Conservation (phyloP, 495 filamentous ascomycete genomes). For the Trichocladium uniseriatum region DNA sequence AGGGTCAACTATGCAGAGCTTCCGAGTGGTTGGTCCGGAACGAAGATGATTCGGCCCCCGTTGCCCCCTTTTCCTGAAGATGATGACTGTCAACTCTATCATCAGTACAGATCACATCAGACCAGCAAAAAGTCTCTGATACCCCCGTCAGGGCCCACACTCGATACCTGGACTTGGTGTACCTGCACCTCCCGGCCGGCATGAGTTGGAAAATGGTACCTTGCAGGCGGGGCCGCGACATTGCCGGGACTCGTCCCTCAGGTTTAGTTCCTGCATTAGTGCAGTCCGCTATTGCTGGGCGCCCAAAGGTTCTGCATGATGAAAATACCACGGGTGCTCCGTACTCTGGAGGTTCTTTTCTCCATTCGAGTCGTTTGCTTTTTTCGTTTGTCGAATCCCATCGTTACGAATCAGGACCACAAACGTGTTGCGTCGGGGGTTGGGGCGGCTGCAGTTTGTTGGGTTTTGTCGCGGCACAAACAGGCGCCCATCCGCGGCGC, state of each 20-base stretch:
- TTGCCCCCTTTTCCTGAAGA: not conserved
- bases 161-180: not conserved
- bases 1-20: not conserved
- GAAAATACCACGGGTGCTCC: too few relatives aligned
- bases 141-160: not conserved
- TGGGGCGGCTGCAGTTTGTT: slow-evolving; percentile 1
- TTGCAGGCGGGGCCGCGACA: slow-evolving; percentile 10
- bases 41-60: not conserved
- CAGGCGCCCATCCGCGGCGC: not conserved
- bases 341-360: too few relatives aligned
- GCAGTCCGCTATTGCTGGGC: too few relatives aligned
- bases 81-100: not conserved
- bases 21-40: not conserved
- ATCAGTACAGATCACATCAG: not conserved
- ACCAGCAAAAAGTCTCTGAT: not conserved
- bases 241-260: not conserved
- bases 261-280: slow-evolving; percentile 11
- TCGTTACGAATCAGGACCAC: not conserved
- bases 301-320: too few relatives aligned
- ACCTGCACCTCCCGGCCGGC: not conserved
- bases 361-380: not conserved
- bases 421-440: not conserved
- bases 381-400: not conserved
- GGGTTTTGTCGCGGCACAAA: slow-evolving; percentile 1
- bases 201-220: slow-evolving; percentile 4